Evolutionary conservation across 2,329 filamentous ascomycete genomes (phyloP).

Genomic region (Lachnellula occidentalis): DNA sequence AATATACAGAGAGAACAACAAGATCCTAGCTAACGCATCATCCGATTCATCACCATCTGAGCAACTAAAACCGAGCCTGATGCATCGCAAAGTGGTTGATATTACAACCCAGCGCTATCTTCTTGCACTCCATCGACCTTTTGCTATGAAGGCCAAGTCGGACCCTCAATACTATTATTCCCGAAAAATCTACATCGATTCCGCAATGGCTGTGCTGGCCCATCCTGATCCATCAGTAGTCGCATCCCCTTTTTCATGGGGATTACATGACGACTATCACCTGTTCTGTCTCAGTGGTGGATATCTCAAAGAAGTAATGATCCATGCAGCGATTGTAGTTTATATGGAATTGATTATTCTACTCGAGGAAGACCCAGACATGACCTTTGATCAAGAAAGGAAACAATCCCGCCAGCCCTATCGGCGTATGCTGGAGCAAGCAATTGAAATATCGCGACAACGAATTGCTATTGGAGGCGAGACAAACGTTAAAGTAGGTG

Average conservation of each 20-base stretch:
- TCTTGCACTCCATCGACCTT: constrained; percentile 48
- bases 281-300: constrained; percentile 36
- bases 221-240: constrained; percentile 7
- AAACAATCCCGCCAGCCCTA: constrained; percentile 28
- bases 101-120: constrained; percentile 49
- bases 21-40: constrained; percentile 6
- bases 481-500: constrained; percentile 37
- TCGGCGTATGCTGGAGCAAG: constrained; percentile 29
- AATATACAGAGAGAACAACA: constrained; percentile 21
- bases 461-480: constrained; percentile 35
- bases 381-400: constrained; percentile 29
- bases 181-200: constrained; percentile 42
- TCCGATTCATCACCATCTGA: neutral
- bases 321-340: constrained; percentile 38
- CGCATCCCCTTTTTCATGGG: neutral
- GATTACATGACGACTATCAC: constrained; percentile 8
- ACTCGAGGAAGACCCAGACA: constrained; percentile 11
- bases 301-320: constrained; percentile 37
- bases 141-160: constrained; percentile 36
- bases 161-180: constrained; percentile 47
- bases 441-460: constrained; percentile 27
- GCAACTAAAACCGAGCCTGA: neutral
- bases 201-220: constrained; percentile 29
- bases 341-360: constrained; percentile 38
- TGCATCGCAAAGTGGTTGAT: constrained; percentile 44